Evolutionary conservation across 1,139 yeast genomes (phyloP).

Genomic region (Tardiomyces depauwii): DNA sequence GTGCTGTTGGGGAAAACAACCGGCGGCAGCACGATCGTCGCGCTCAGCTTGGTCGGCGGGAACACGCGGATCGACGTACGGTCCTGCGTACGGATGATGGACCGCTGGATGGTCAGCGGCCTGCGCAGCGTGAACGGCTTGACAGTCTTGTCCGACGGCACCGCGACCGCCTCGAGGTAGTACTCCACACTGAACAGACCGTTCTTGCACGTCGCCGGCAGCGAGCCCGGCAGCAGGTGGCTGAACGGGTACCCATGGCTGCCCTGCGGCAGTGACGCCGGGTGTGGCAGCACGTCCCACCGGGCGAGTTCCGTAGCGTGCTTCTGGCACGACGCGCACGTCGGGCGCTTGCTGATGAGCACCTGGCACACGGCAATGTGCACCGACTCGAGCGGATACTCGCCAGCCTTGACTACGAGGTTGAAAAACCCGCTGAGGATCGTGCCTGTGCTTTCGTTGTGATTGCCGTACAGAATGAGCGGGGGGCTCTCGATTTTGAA

Average conservation of each 20-base stretch:
- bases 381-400: conserved; percentile 41
- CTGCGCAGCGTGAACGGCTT: conserved; percentile 36
- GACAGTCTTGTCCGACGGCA: conserved; percentile 19
- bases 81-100: conserved; percentile 73
- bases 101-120: conserved; percentile 68
- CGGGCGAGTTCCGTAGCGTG: conserved; percentile 45
- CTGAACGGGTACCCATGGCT: conserved; percentile 88
- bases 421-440: conserved; percentile 61
- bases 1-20: conserved; percentile 81
- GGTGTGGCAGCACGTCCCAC: conserved; percentile 71
- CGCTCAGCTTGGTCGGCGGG: conserved; percentile 89
- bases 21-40: conserved; percentile 77
- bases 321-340: conserved; percentile 7
- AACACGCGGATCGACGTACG: conserved; percentile 80
- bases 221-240: conserved; percentile 80
- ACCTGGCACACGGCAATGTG: conserved; percentile 60
- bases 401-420: conserved; percentile 20
- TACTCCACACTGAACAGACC: conserved; percentile 52
- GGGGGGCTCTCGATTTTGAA: conserved; percentile 86
- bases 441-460: conserved; percentile 75
- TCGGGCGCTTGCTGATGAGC: conserved; percentile 29
- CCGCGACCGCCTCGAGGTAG: conserved; percentile 56
- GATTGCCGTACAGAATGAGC: conserved; percentile 66
- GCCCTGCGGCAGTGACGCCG: conserved; percentile 45
- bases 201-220: conserved; percentile 67